Base-by-base conservation (phyloP, 371 early-diverging fungal species). In the Mortierella sp. region DNA sequence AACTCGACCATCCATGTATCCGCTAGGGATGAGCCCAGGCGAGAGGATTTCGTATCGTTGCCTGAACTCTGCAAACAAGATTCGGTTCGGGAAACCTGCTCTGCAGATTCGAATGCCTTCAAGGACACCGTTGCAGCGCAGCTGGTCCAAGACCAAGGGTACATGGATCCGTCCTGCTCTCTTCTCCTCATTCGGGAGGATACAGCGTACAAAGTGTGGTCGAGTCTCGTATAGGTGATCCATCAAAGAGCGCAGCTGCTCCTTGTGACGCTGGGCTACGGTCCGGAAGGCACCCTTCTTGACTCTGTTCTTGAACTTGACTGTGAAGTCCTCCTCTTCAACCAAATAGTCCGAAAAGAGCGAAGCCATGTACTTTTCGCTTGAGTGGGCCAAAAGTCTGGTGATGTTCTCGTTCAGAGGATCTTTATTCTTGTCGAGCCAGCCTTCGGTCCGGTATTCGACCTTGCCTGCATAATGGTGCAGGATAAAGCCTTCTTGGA, bases 191-290 rank as follows among this genome's bases (percentile, higher is more conserved):
- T 99, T 99, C 8, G 99, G 99, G 43, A 99, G 80, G 57, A 99
- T 99, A 86, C 99, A 99, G 41, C 99, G 94, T 12, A 99, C 99
- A 87, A 99, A 99, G 82, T 99, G 99, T 6, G 99, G 99, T 53
- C 95, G 87, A 0, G 99, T 99, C 30, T 89, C 85, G 68, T 93
- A 87, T 4, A 99, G 85, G 61, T 94, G 94, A 12, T 87, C 84
- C 98, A 99, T 97, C 31, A 99, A 84, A 15, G 87, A 80, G 19
- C 82, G 80, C 37, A 99, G 85, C 70, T 98, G 97, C 69, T 99
- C 97, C 81, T 97, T 98, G 82, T 99, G 99, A 21, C 92, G 86
- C 81, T 98, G 99, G 0, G 94, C 93, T 0, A 99, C 99, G 0
- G 99, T 99, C 28, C 97, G 86, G 86, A 99, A 98, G 3, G 92